Conservation (phyloP, 306 rosid genomes). For the Gleditsia sinensis region DNA sequence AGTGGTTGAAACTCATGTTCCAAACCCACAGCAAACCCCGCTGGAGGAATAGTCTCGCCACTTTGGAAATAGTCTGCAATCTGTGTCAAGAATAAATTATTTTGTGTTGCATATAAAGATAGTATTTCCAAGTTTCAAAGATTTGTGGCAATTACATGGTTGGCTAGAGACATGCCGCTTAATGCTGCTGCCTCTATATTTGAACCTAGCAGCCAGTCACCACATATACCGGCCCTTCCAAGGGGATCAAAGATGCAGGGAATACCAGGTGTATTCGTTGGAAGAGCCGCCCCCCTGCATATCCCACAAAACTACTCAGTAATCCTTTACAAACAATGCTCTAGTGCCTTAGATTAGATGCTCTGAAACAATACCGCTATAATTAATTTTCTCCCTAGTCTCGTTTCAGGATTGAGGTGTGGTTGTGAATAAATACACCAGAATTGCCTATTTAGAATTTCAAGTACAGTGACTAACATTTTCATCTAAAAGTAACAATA, state of each 20-base stretch:
- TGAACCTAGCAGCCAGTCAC: conserved; percentile 97
- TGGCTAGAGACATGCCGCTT: conserved; percentile 83
- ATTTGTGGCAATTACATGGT: conserved; percentile 56
- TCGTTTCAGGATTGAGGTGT: conserved; percentile 8
- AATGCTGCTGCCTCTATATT: conserved; percentile 85
- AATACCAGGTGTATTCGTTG: conserved; percentile 74
- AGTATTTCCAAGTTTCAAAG: neutral
- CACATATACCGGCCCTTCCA: conserved; percentile 92
- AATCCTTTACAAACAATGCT: neutral
- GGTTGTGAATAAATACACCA: conserved; percentile 4
- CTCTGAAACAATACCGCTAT: neutral
- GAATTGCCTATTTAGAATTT: conserved; percentile 3
- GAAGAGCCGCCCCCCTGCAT: conserved; percentile 97
- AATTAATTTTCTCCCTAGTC: neutral
- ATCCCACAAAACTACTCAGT: conserved; percentile 5
- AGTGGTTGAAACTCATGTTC: conserved; percentile 63
- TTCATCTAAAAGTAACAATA: neutral
- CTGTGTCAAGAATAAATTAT: conserved; percentile 43
- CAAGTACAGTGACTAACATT: neutral
- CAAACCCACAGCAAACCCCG: conserved; percentile 72
- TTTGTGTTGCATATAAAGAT: neutral
- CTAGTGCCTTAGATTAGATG: neutral
- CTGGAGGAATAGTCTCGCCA: conserved; percentile 42
- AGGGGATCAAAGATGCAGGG: conserved; percentile 91
- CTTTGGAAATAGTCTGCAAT: conserved; percentile 76